Conservation (phyloP, 306 rosid species). For the Delonix regia region DNA sequence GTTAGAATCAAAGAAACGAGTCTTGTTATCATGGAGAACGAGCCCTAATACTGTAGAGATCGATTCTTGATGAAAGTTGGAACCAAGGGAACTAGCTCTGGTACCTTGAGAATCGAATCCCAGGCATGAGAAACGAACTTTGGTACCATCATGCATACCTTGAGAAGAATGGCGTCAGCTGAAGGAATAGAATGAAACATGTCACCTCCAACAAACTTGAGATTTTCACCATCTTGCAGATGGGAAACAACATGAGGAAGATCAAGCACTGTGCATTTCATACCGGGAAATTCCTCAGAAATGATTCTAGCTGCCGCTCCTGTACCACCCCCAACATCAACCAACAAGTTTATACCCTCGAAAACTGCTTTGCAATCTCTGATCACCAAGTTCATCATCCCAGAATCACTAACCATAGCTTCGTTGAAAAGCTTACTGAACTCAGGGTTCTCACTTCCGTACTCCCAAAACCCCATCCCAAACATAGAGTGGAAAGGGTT, state of each 20-base stretch:
- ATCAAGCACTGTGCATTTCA: constrained; percentile 11
- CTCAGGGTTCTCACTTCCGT: constrained; percentile 15
- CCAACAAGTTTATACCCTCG: constrained; percentile 36
- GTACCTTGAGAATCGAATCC: too few species aligned
- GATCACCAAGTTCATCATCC: constrained; percentile 40
- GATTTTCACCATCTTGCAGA: neutral
- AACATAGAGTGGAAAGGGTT: constrained; percentile 28
- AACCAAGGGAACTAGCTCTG: too few species aligned
- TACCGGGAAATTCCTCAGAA: neutral
- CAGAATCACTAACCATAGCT: constrained; percentile 44
- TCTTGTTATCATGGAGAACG: too few species aligned
- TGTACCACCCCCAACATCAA: constrained; percentile 5
- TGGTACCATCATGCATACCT: neutral
- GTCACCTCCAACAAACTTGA: constrained; percentile 12
- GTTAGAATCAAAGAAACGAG: too few species aligned
- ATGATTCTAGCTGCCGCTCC: constrained; percentile 2
- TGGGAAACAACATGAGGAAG: constrained; percentile 4
- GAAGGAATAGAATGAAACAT: constrained; percentile 8
- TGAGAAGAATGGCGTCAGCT: constrained; percentile 14
- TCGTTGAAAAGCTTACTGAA: constrained; percentile 1
- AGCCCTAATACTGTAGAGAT: too few species aligned
- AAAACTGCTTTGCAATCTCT: constrained; percentile 37
- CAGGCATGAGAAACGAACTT: too few species aligned
- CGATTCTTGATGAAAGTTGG: too few species aligned
- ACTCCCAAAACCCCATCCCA: constrained; percentile 41